Percentiles rank a stretch among this genome's conserved stretches.
Evolutionary conservation across 73 alveolate genomes (phyloP).

Genomic region (Paraurostyla sp.): DNA sequence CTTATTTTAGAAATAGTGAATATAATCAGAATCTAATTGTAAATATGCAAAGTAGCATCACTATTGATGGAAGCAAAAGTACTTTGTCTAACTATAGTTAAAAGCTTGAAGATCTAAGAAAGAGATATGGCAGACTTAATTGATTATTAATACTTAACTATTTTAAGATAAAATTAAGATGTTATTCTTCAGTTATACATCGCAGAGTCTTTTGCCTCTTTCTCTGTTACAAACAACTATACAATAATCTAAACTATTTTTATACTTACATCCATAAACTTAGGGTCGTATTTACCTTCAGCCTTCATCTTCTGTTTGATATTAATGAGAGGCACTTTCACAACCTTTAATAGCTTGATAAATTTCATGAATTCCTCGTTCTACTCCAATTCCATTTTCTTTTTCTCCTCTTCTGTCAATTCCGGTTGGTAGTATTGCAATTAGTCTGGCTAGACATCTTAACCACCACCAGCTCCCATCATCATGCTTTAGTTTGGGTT

Average conservation of each 20-base stretch:
- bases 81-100: slow-evolving; percentile 7
- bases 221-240: slow-evolving; percentile 14
- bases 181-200: neutral
- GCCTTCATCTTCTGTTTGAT: slow-evolving; percentile 36
- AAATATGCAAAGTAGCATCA: neutral
- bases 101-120: slow-evolving; percentile 15
- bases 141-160: neutral
- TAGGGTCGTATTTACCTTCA: slow-evolving; percentile 55
- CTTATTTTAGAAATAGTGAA: neutral
- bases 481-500: neutral
- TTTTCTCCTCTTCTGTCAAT: slow-evolving; percentile 50
- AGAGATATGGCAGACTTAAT: slow-evolving; percentile 43
- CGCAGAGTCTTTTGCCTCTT: neutral
- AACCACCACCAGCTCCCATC: neutral
- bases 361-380: slow-evolving; percentile 58
- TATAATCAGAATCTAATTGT: neutral
- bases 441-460: neutral
- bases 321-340: slow-evolving; percentile 44
- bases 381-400: slow-evolving; percentile 9
- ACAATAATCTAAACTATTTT: neutral
- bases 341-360: slow-evolving; percentile 24
- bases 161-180: too few species aligned
- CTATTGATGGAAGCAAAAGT: slow-evolving; percentile 12
- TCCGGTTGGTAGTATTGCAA: neutral
- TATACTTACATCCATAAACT: slow-evolving; percentile 13